Evolutionary conservation across 2,329 filamentous ascomycete genomes (phyloP), one percentile per base, ranked within the genome.

Genomic region (Rhinocladiella similis): DNA sequence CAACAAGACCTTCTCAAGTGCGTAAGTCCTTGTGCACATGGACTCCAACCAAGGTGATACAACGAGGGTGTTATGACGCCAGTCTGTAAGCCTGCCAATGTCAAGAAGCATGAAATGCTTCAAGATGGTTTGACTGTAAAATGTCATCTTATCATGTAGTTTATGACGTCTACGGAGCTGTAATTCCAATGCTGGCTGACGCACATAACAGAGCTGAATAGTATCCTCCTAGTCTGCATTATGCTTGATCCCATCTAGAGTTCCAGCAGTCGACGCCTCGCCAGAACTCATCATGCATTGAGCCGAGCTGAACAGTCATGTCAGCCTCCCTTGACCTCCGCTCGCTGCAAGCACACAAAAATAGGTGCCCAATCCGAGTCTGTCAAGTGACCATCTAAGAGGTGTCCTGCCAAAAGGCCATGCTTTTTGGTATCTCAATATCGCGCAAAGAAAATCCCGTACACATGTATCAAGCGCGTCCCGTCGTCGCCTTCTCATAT

Each of bases 381-480:
- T 43, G 39, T 53, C 46, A 20, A 52, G 54, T 36, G 19, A 43
- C 42, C n/a, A 50, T 57, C 50, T 50, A 57, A 16, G 4, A 46
- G 49, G 16, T 35, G 35, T 25, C 20, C 33, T 49, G 50, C 45
- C 46, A 25, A 41, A 47, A 46, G 45, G 46, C 53, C 13, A 46
- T 59, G 59, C 59, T 61, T 61, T 61, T 59, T 61, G 59, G 59
- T 61, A 61, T 61, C 59, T 56, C 47, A 54, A 59, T 48, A 55
- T 27, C 33, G 47, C 22, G 20, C 50, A 60, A 60, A 39, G 25
- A 57, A 56, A 57, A 56, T 14, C 29, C 10, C 29, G 36, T 25
- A 59, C 49, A 45, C 55, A 59, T 57, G 22, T 54, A 36, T 49
- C 43, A 48, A 22, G 39, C n/a, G 47, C 22, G 16, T 45, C 55